These are phyloP conservation scores for Candida vartiovaarae DNA, from an alignment of 805 yeast genomes.

Conservation along the genomic window DNA sequence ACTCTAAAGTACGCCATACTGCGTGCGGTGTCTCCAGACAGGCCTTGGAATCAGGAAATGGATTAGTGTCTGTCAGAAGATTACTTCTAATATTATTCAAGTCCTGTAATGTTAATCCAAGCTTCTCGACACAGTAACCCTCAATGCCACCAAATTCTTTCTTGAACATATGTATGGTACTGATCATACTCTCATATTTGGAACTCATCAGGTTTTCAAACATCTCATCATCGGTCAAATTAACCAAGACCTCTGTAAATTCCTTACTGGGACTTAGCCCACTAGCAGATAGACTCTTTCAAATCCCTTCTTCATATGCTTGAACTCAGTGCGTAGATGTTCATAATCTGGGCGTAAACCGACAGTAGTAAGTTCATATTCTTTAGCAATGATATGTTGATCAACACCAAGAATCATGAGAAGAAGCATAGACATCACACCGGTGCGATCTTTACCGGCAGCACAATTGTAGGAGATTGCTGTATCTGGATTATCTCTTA, in stretches of 20 bases:
- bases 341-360: slow-evolving; percentile 48
- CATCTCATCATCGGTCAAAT: slow-evolving; percentile 36
- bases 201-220: slow-evolving; percentile 55
- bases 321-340: slow-evolving; percentile 17
- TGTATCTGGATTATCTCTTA: slow-evolving; percentile 46
- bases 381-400: slow-evolving; percentile 56
- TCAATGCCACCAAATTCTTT: slow-evolving; percentile 48
- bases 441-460: slow-evolving; percentile 86
- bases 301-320: slow-evolving; percentile 9
- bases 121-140: slow-evolving; percentile 34
- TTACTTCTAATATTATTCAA: slow-evolving; percentile 29
- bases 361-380: slow-evolving; percentile 65
- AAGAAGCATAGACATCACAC: slow-evolving; percentile 62
- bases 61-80: slow-evolving; percentile 18
- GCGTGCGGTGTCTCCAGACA: slow-evolving; percentile 20
- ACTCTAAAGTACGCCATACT: too few relatives aligned
- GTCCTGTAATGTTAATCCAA: slow-evolving; percentile 42
- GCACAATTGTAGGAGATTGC: slow-evolving; percentile 68
- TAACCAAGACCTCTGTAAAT: not conserved
- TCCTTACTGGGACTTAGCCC: not conserved
- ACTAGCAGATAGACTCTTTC: slow-evolving; percentile 3
- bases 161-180: slow-evolving; percentile 48
- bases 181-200: slow-evolving; percentile 62
- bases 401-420: slow-evolving; percentile 61
- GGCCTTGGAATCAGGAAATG: slow-evolving; percentile 14